phyloP scores from a whole-genome alignment of 441 rosid species.

The Kokia cookei region DNA sequence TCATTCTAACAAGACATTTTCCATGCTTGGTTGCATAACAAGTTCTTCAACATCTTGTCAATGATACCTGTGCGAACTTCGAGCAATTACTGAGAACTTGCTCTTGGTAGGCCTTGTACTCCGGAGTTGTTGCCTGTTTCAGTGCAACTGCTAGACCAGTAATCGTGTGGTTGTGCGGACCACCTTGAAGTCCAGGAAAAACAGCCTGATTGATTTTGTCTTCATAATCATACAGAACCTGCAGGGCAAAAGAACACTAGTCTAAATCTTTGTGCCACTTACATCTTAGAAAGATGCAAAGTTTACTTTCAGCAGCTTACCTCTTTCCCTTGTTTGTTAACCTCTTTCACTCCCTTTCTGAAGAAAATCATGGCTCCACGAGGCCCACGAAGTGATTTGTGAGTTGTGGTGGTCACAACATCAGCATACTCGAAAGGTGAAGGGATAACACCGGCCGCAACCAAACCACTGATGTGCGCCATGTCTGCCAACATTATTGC shows the following conservation, averaged over 20 bases:
- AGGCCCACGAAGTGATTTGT: slow-evolving; percentile 97
- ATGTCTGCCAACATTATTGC: slow-evolving; percentile 91
- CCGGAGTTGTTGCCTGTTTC: slow-evolving; percentile 84
- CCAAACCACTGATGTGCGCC: slow-evolving; percentile 98
- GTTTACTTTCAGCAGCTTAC: slow-evolving; percentile 27
- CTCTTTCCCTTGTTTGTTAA: slow-evolving; percentile 94
- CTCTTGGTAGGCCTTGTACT: slow-evolving; percentile 90
- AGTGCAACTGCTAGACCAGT: slow-evolving; percentile 92
- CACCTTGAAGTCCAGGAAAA: slow-evolving; percentile 99
- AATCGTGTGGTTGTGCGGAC: slow-evolving; percentile 97
- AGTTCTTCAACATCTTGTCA: background rate
- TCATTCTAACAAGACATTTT: slow-evolving; percentile 1
- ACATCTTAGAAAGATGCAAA: background rate
- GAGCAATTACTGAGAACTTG: slow-evolving; percentile 81
- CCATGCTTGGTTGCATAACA: background rate
- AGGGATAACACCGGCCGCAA: slow-evolving; percentile 96
- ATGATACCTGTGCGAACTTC: slow-evolving; percentile 74
- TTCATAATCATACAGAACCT: slow-evolving; percentile 86
- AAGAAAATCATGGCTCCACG: slow-evolving; percentile 99
- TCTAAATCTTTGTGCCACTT: slow-evolving; percentile 6
- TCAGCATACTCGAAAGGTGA: slow-evolving; percentile 98
- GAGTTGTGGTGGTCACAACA: slow-evolving; percentile 93
- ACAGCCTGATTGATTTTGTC: slow-evolving; percentile 98
- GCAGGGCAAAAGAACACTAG: slow-evolving; percentile 19
- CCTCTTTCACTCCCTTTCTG: slow-evolving; percentile 89